Evolutionary conservation across 164 flowering plant species (phyloP).

Genomic region (Vitis cinerea): DNA sequence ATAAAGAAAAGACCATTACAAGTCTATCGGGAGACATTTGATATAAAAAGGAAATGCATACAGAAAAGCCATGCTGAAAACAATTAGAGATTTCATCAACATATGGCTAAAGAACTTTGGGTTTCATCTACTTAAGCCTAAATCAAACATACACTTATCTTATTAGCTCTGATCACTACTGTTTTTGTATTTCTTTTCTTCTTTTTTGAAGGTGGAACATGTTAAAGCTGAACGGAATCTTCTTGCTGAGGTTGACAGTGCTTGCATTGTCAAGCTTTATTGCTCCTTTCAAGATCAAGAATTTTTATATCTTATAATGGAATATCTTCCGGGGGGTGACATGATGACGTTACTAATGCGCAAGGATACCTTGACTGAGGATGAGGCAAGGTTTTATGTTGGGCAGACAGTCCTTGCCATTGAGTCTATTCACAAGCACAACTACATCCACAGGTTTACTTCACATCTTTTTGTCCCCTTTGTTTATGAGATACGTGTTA

Average conservation of each 20-base stretch:
- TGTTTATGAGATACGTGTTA: too few relatives aligned
- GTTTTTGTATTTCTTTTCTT: too few relatives aligned
- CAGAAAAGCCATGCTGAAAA: too few relatives aligned
- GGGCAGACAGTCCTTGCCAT: conserved; percentile 55
- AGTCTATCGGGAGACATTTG: too few relatives aligned
- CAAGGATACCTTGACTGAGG: conserved; percentile 49
- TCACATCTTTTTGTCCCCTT: too few relatives aligned
- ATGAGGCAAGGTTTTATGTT: conserved; percentile 52
- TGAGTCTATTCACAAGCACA: conserved; percentile 57
- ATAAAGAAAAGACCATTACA: too few relatives aligned
- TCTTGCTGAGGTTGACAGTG: conserved; percentile 56
- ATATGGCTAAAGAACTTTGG: too few relatives aligned
- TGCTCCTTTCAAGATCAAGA: conserved; percentile 60
- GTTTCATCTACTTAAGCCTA: too few relatives aligned
- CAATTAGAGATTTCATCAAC: too few relatives aligned
- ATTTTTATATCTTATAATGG: conserved; percentile 50
- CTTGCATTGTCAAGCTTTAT: conserved; percentile 50
- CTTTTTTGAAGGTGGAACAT: conserved; percentile 43
- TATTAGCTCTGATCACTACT: too few relatives aligned
- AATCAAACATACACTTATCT: too few relatives aligned
- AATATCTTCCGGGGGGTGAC: conserved; percentile 60
- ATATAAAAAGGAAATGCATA: too few relatives aligned
- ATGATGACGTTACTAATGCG: conserved; percentile 61
- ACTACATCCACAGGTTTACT: conserved; percentile 49
- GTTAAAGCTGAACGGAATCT: conserved; percentile 57